Percentiles rank a stretch among this genome's conserved stretches.
Evolutionary conservation across 2,329 filamentous ascomycete genomes (phyloP).

Genomic region (Phyllachora maydis): DNA sequence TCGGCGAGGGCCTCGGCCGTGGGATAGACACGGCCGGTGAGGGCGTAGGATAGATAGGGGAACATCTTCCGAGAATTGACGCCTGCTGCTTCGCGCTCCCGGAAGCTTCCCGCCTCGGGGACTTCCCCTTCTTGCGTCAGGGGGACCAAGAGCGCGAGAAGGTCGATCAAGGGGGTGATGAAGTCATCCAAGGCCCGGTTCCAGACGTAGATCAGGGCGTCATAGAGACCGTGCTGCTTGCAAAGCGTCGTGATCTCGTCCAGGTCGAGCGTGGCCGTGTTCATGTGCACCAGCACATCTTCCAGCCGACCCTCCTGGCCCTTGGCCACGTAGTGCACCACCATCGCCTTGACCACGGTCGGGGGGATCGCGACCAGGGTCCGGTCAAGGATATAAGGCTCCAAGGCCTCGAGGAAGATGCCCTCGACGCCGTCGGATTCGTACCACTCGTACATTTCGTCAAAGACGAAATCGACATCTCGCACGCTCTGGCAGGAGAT

Average conservation of each 20-base stretch:
- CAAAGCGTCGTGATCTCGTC: constrained; percentile 83
- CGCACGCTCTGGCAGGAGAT: constrained; percentile 59
- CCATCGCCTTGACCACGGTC: constrained; percentile 65
- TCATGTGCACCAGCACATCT: constrained; percentile 84
- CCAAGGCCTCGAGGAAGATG: constrained; percentile 72
- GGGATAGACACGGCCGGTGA: constrained; percentile 84
- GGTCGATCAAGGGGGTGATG: constrained; percentile 71
- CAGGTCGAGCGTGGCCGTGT: constrained; percentile 78
- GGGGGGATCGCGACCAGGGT: constrained; percentile 61
- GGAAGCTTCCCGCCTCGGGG: constrained; percentile 26
- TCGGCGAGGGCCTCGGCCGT: constrained; percentile 59
- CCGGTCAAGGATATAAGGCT: constrained; percentile 68
- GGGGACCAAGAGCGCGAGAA: constrained; percentile 47
- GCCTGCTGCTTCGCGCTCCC: constrained; percentile 38
- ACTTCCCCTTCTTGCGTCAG: constrained; percentile 34
- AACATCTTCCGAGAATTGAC: constrained; percentile 79
- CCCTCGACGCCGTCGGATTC: constrained; percentile 54
- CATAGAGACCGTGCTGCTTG: constrained; percentile 80
- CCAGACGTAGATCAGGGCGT: constrained; percentile 94
- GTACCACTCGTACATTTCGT: constrained; percentile 78
- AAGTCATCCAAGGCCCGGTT: constrained; percentile 80
- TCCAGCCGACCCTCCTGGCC: constrained; percentile 65
- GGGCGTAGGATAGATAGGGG: constrained; percentile 76
- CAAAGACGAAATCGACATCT: constrained; percentile 71
- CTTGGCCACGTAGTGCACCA: constrained; percentile 58